Evolutionary conservation across 2,329 filamentous ascomycete species (phyloP).

Genomic region (Xylaria sp.): DNA sequence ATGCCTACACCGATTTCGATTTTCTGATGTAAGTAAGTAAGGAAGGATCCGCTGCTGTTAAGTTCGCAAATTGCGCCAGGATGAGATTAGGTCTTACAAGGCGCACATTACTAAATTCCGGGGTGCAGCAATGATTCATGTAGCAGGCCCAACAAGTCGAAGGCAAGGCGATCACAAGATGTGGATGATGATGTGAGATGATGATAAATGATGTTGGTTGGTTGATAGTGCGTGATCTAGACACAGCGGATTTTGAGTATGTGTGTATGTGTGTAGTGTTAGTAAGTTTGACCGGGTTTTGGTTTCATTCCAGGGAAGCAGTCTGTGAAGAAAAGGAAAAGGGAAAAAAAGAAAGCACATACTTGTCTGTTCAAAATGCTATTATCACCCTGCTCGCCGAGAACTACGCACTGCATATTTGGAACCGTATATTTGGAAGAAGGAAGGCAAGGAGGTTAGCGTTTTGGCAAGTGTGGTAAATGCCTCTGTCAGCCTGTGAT

Average conservation of each 20-base stretch:
- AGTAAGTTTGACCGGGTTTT: too few relatives aligned
- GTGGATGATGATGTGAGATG: conserved; percentile 1
- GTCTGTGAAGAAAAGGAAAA: too few relatives aligned
- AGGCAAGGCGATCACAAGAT: background rate
- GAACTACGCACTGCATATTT: background rate
- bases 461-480: background rate
- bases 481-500: conserved; percentile 17
- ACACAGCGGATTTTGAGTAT: too few relatives aligned
- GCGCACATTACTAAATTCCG: conserved; percentile 25
- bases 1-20: background rate
- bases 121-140: conserved; percentile 34
- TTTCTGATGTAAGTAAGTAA: background rate
- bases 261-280: too few relatives aligned
- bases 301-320: too few relatives aligned
- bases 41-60: background rate
- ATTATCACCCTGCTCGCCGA: background rate
- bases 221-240: background rate
- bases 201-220: too few relatives aligned
- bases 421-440: background rate
- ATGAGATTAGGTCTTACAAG: conserved; percentile 24
- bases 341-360: background rate
- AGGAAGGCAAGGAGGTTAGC: background rate
- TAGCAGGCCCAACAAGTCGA: too few relatives aligned
- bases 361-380: background rate
- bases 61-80: background rate